These are phyloP conservation scores for Malassezia furfur DNA, from an alignment of 1,284 basidiomycete species.

Conservation along the genomic window DNA sequence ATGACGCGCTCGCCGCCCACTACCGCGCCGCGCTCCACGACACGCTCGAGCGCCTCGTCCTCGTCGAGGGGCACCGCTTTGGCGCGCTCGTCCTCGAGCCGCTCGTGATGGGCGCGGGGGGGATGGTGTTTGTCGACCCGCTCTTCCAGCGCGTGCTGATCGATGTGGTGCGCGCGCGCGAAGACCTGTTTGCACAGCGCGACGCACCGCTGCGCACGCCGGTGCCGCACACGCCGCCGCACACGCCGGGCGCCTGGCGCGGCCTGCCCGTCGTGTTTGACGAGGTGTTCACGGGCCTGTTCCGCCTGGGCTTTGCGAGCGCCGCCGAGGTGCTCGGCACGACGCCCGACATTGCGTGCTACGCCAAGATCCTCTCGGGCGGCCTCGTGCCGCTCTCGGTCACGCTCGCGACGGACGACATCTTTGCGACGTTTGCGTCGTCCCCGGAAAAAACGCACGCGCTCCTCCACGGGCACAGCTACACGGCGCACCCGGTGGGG, in stretches of 20 bases:
- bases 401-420: constrained; percentile 61
- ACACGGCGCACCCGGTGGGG: constrained; percentile 56
- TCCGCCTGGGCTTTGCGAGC: constrained; percentile 61
- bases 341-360: constrained; percentile 63
- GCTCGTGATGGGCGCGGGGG: constrained; percentile 85
- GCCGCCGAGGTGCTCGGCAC: constrained; percentile 27
- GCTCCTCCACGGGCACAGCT: constrained; percentile 86
- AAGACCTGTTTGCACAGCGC: constrained; percentile 50
- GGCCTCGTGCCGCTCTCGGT: constrained; percentile 78
- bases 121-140: constrained; percentile 95
- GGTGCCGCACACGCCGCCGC: neutral
- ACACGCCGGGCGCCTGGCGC: constrained; percentile 52
- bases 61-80: constrained; percentile 48
- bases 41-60: constrained; percentile 55
- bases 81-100: constrained; percentile 81
- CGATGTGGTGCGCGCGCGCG: constrained; percentile 62
- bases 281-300: constrained; percentile 86
- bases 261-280: constrained; percentile 88
- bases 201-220: constrained; percentile 26
- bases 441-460: constrained; percentile 71
- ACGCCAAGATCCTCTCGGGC: constrained; percentile 90
- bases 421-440: constrained; percentile 67
- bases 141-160: constrained; percentile 83
- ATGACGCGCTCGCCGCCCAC: constrained; percentile 55
- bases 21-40: constrained; percentile 61